A percentile compares a stretch with the other conserved stretches of the same genome.
These are phyloP conservation scores for Globisporangium iwayamae DNA, from an alignment of 352 stramenopile genomes.

Conservation along the genomic window DNA sequence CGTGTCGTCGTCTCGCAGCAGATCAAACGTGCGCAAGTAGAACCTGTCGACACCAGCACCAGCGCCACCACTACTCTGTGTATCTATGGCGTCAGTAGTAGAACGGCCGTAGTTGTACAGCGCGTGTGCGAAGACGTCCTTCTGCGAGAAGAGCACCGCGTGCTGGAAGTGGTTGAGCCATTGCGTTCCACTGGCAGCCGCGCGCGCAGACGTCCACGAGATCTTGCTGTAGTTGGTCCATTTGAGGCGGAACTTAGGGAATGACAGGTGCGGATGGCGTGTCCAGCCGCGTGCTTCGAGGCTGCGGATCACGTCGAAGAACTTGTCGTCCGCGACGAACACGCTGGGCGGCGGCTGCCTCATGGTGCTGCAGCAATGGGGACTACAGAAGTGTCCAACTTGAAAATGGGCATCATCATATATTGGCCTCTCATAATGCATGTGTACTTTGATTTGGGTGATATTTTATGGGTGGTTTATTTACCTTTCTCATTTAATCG, in stretches of 20 bases:
- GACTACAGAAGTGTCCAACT: neutral
- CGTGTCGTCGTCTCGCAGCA: conserved; percentile 11
- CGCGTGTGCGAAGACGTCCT: conserved; percentile 43
- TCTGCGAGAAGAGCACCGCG: conserved; percentile 58
- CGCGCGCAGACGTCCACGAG: conserved; percentile 35
- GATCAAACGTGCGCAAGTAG: conserved; percentile 50
- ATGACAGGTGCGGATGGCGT: conserved; percentile 50
- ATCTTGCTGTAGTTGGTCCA: conserved; percentile 75
- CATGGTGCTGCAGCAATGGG: neutral
- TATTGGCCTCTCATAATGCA: neutral
- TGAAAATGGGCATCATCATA: neutral
- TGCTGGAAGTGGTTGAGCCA: conserved; percentile 70
- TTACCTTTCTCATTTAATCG: neutral
- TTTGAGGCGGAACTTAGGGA: conserved; percentile 55
- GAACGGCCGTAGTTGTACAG: conserved; percentile 26
- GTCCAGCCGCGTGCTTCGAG: conserved; percentile 39
- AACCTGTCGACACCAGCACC: conserved; percentile 33
- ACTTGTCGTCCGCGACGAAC: conserved; percentile 63
- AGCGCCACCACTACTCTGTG: neutral
- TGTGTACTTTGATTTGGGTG: neutral
- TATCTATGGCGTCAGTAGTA: neutral
- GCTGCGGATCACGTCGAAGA: conserved; percentile 39
- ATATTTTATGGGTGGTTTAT: neutral
- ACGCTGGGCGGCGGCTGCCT: conserved; percentile 17
- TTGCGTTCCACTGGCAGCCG: conserved; percentile 19